Evolutionary conservation across 139 green algal genomes (phyloP).

Genomic region (Chlamydomonas sphaeroides): DNA sequence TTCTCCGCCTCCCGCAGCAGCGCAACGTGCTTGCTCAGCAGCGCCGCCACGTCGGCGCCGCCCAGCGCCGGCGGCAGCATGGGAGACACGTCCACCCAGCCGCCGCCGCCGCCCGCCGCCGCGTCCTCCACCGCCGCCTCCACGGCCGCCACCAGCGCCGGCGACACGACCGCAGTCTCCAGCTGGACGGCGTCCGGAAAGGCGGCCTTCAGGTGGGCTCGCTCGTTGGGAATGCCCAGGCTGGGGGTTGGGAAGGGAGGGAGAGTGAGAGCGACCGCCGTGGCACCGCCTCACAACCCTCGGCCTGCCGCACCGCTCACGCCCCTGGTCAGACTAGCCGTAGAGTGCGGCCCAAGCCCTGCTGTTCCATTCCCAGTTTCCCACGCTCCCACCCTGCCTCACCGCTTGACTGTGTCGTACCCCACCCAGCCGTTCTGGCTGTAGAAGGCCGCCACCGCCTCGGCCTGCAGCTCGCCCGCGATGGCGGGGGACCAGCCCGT

Average conservation of each 20-base stretch:
- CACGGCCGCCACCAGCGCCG: constrained; percentile 66
- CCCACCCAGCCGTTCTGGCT: constrained; percentile 84
- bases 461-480: constrained; percentile 71
- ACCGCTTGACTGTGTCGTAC: constrained; percentile 71
- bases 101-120: not conserved
- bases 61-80: constrained; percentile 63
- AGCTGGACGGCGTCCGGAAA: constrained; percentile 78
- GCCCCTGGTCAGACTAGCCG: no score
- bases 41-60: constrained; percentile 48
- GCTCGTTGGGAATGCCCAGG: constrained; percentile 62
- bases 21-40: constrained; percentile 49
- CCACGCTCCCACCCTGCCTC: no score
- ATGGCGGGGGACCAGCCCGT: constrained; percentile 77
- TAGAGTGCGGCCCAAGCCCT: no score
- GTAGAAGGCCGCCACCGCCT: constrained; percentile 79
- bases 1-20: constrained; percentile 2
- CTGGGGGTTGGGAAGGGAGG: constrained; percentile 37
- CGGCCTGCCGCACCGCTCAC: no score
- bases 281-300: no score
- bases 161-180: constrained; percentile 69
- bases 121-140: constrained; percentile 74
- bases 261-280: no score
- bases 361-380: no score
- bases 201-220: constrained; percentile 58
- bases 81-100: constrained; percentile 61